Conservation (phyloP, 495 filamentous ascomycete species). For the Neurospora sp. region DNA sequence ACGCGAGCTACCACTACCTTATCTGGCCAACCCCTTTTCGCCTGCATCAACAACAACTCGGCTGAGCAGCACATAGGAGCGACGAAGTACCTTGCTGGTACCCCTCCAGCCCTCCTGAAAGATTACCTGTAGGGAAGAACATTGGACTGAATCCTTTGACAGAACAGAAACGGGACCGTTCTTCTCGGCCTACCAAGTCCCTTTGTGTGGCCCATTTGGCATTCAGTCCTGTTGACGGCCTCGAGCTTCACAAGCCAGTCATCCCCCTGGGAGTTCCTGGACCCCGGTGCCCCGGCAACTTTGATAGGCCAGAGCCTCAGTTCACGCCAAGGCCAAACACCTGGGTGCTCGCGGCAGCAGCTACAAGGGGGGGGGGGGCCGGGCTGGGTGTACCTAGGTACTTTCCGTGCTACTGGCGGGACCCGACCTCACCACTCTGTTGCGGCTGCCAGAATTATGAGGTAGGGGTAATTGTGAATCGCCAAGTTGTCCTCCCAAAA, state of each 20-base stretch:
- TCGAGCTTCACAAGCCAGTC: not conserved
- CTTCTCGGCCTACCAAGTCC: not conserved
- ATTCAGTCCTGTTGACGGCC: not conserved
- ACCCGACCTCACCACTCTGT: not conserved
- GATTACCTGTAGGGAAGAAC: not conserved
- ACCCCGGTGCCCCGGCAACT: not conserved
- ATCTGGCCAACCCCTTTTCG: not conserved
- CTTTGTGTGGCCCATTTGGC: not conserved
- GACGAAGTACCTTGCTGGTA: not conserved
- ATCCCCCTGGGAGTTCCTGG: not conserved
- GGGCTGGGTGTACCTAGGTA: not conserved
- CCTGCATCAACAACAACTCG: not conserved
- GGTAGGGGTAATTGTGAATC: conserved; percentile 7
- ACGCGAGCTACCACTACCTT: not conserved
- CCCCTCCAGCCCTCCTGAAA: not conserved
- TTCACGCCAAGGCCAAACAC: not conserved
- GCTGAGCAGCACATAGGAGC: not conserved
- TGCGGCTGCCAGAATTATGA: not conserved
- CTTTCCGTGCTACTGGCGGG: not conserved
- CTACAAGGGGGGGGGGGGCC: not conserved
- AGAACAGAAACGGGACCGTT: not conserved
- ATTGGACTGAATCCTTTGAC: not conserved
- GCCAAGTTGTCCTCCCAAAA: conserved; percentile 19
- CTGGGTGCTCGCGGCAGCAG: not conserved
- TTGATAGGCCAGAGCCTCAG: not conserved